Conservation (phyloP, 441 rosid genomes). For the Euphorbia celastroides region DNA sequence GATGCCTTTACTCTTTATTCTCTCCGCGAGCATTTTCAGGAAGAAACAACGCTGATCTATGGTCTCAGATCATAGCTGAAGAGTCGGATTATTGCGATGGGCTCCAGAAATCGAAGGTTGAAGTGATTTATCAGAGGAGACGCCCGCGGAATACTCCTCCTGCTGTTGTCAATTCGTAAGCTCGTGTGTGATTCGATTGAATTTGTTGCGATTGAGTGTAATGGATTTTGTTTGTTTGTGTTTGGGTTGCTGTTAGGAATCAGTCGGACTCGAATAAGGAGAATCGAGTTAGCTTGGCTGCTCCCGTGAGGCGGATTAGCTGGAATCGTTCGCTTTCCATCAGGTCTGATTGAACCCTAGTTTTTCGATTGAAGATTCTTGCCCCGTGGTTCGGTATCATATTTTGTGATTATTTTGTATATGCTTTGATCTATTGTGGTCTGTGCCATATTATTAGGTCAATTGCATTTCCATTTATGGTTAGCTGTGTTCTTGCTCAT, state of each 20-base stretch:
- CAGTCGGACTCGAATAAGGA: slow-evolving; percentile 23
- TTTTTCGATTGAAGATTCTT: not conserved
- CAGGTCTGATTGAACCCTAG: slow-evolving; percentile 34
- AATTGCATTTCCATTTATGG: not conserved
- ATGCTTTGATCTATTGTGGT: not conserved
- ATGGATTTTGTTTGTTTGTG: not conserved
- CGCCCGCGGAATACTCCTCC: slow-evolving; percentile 27
- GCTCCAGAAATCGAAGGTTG: slow-evolving; percentile 18
- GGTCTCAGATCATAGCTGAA: slow-evolving; percentile 51
- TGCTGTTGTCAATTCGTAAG: slow-evolving; percentile 25
- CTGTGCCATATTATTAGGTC: not conserved
- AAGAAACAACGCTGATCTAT: slow-evolving; percentile 31
- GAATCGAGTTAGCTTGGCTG: slow-evolving; percentile 46
- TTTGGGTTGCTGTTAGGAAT: slow-evolving; percentile 16
- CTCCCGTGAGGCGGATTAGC: slow-evolving; percentile 57
- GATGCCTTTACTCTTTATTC: not conserved
- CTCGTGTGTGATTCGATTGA: not conserved
- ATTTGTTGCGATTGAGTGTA: not conserved
- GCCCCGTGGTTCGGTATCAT: not conserved
- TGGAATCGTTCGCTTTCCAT: slow-evolving; percentile 89
- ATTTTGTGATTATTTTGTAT: not conserved
- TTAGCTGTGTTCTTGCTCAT: no score
- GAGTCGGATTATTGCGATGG: slow-evolving; percentile 22
- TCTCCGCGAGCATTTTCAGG: slow-evolving; percentile 16
- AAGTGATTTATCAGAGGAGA: slow-evolving; percentile 51